Conservation (phyloP, 2,329 filamentous ascomycete genomes). For the Aspergillus sp. region DNA sequence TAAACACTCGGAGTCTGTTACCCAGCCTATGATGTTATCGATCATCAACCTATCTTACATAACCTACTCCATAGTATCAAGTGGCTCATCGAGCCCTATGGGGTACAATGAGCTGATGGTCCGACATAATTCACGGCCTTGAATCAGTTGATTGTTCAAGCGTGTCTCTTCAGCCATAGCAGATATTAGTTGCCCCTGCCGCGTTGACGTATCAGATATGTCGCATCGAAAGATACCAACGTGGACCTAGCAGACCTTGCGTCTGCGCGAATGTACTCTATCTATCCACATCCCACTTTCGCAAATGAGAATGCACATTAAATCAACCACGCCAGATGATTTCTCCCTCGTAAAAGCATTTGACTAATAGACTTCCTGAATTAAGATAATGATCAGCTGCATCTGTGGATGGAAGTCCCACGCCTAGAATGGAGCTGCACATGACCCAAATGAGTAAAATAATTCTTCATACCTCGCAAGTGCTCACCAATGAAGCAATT, state of each 20-base stretch:
- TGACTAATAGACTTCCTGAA: background rate
- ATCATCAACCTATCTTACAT: background rate
- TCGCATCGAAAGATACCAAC: slow-evolving; percentile 4
- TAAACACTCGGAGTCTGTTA: background rate
- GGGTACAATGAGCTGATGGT: background rate
- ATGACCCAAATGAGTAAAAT: background rate
- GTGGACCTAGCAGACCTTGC: slow-evolving; percentile 1
- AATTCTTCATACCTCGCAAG: too few relatives aligned
- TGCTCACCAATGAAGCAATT: background rate
- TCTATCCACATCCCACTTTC: too few relatives aligned
- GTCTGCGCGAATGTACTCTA: background rate
- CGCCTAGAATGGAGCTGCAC: background rate
- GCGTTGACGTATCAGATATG: slow-evolving; percentile 2
- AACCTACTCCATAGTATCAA: background rate
- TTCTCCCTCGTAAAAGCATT: background rate
- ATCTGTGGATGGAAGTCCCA: background rate
- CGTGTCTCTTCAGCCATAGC: background rate
- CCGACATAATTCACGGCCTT: background rate
- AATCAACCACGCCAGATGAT: background rate
- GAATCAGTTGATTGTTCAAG: background rate
- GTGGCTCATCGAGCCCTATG: background rate
- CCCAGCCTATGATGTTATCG: background rate
- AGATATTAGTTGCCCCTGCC: slow-evolving; percentile 2
- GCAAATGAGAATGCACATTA: background rate
- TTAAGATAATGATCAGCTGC: slow-evolving; percentile 2